Conservation (phyloP, 345 rosid genomes). For the Salix koriyanagi region DNA sequence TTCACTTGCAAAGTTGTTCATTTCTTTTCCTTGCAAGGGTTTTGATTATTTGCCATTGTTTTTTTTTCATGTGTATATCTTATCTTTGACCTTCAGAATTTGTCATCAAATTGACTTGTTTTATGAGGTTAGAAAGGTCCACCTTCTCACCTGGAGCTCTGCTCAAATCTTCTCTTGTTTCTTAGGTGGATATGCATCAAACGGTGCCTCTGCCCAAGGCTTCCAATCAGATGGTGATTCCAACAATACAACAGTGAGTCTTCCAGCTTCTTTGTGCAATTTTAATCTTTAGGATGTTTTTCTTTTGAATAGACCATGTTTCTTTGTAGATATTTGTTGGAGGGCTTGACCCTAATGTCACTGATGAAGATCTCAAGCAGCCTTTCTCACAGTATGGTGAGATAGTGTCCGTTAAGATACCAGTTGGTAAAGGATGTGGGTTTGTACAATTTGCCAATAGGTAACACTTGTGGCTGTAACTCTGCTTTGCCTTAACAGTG, state of each 20-base stretch:
- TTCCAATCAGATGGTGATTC: constrained; percentile 67
- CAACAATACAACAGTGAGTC: constrained; percentile 76
- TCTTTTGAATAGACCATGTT: constrained; percentile 21
- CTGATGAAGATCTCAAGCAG: constrained; percentile 80
- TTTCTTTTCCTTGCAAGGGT: background rate
- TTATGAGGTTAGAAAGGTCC: background rate
- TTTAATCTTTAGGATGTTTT: constrained; percentile 10
- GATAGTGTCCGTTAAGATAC: constrained; percentile 86
- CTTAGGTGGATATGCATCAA: constrained; percentile 62
- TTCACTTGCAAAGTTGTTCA: background rate
- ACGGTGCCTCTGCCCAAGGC: constrained; percentile 52
- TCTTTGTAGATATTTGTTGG: constrained; percentile 86
- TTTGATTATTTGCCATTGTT: background rate
- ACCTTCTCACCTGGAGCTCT: background rate
- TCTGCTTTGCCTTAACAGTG: background rate
- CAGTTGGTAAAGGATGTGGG: constrained; percentile 86
- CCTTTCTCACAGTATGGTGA: constrained; percentile 81
- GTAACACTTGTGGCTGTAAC: constrained; percentile 30
- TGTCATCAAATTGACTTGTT: background rate
- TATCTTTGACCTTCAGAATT: background rate
- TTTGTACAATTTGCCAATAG: constrained; percentile 88
- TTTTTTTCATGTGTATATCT: background rate
- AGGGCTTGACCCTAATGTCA: constrained; percentile 83
- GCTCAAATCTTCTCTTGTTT: background rate
- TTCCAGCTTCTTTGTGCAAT: constrained; percentile 13